These are phyloP conservation scores for Baorangia bicolor DNA, from an alignment of 768 basidiomycete species.

Conservation along the genomic window DNA sequence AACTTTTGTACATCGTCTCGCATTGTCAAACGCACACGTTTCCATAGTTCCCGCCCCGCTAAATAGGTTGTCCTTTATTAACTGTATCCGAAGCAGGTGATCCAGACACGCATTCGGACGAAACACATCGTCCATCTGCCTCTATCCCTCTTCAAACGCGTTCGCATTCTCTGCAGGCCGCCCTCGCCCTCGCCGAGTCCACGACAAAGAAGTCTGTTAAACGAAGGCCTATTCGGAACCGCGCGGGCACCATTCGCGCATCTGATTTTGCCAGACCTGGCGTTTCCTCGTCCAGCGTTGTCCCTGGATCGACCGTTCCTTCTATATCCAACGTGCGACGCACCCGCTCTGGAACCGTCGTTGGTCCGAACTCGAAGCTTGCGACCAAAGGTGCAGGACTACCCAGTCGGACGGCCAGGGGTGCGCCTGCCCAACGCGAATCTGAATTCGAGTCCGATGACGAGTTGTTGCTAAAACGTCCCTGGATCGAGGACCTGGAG, in stretches of 20 bases:
- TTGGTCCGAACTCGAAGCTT: constrained; percentile 31
- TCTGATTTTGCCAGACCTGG: constrained; percentile 38
- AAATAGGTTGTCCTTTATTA: constrained; percentile 4
- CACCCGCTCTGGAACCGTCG: constrained; percentile 50
- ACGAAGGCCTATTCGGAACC: constrained; percentile 29
- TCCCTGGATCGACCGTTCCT: background rate
- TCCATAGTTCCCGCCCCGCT: background rate
- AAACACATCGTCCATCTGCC: background rate
- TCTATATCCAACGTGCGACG: constrained; percentile 32
- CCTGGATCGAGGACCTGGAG: constrained; percentile 22
- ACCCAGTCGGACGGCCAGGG: background rate
- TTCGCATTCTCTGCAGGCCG: constrained; percentile 24
- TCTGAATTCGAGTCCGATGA: constrained; percentile 25
- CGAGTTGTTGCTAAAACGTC: constrained; percentile 19
- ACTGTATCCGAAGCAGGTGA: constrained; percentile 13
- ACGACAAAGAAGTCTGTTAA: constrained; percentile 13
- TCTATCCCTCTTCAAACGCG: constrained; percentile 6
- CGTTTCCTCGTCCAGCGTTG: constrained; percentile 2
- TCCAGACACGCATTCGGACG: constrained; percentile 8
- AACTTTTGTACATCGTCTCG: background rate
- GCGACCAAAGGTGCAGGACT: constrained; percentile 2
- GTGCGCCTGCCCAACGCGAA: background rate
- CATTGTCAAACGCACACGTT: background rate
- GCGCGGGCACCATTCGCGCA: constrained; percentile 51
- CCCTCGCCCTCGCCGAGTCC: background rate